These are phyloP conservation scores for Dimocarpus longan DNA, from an alignment of 345 rosid genomes.

Conservation along the genomic window DNA sequence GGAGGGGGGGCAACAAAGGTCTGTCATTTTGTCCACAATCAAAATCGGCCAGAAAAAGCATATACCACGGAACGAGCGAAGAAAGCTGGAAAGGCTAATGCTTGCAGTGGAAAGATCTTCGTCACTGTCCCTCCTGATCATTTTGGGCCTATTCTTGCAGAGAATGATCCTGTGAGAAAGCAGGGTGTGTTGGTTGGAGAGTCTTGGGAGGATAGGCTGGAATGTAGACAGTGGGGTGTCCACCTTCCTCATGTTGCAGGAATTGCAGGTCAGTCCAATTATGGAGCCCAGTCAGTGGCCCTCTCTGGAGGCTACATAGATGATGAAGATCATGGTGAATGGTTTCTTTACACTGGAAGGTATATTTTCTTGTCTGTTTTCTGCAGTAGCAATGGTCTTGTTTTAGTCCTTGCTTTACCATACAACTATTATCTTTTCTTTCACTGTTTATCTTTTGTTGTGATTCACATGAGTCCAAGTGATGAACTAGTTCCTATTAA, in stretches of 20 bases:
- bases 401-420: not conserved
- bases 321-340: conserved; percentile 86
- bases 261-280: conserved; percentile 68
- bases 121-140: conserved; percentile 71
- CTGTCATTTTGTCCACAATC: conserved; percentile 50
- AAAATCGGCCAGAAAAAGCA: conserved; percentile 66
- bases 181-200: conserved; percentile 77
- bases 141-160: conserved; percentile 79
- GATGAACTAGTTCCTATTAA: not conserved
- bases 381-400: not conserved
- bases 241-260: conserved; percentile 81
- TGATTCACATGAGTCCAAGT: not conserved
- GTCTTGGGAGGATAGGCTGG: conserved; percentile 63
- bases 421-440: not conserved
- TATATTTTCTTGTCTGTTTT: conserved; percentile 11
- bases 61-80: conserved; percentile 69
- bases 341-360: conserved; percentile 84
- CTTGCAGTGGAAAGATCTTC: conserved; percentile 69
- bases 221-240: conserved; percentile 79
- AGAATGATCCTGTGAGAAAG: conserved; percentile 63
- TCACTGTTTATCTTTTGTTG: not conserved
- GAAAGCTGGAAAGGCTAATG: conserved; percentile 74
- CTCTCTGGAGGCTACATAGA: conserved; percentile 80
- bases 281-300: conserved; percentile 84
- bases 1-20: conserved; percentile 22